Conservation (phyloP, 345 rosid species). For the Brassica cretica region DNA sequence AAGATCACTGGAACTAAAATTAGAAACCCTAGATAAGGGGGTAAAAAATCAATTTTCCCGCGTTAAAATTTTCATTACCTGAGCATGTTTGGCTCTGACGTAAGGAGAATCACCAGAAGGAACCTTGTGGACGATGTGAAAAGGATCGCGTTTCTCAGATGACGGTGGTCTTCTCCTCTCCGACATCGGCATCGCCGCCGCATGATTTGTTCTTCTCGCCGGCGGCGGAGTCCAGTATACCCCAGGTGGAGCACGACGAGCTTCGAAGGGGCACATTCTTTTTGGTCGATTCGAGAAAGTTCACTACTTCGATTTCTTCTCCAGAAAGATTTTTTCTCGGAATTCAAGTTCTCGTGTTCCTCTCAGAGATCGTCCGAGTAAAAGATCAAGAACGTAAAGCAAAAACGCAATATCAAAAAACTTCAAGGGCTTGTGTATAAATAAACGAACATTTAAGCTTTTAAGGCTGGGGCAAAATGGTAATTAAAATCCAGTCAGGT, state of each 20-base stretch:
- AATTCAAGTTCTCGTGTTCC: background rate
- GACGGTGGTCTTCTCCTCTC: conserved; percentile 54
- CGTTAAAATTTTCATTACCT: conserved; percentile 39
- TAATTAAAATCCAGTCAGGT: background rate
- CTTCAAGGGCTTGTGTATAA: background rate
- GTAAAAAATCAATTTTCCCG: background rate
- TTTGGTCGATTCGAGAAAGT: background rate
- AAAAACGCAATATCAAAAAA: background rate
- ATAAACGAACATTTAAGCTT: background rate
- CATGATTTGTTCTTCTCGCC: conserved; percentile 25
- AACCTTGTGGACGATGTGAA: conserved; percentile 71
- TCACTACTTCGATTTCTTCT: background rate
- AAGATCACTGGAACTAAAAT: conserved; percentile 1
- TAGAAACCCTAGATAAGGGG: background rate
- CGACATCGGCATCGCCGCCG: conserved; percentile 45
- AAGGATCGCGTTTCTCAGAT: conserved; percentile 43
- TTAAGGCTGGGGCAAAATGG: background rate
- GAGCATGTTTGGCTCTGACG: conserved; percentile 80
- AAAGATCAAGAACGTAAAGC: background rate
- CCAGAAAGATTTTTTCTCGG: background rate
- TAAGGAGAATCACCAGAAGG: conserved; percentile 84
- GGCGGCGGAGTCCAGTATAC: conserved; percentile 64
- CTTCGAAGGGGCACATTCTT: conserved; percentile 44
- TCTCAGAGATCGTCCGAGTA: background rate
- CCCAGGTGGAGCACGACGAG: conserved; percentile 36